Percentiles rank a stretch among this genome's conserved stretches.
These are phyloP conservation scores for Streptanthus diversifolius DNA, from an alignment of 345 rosid species.

Conservation along the genomic window DNA sequence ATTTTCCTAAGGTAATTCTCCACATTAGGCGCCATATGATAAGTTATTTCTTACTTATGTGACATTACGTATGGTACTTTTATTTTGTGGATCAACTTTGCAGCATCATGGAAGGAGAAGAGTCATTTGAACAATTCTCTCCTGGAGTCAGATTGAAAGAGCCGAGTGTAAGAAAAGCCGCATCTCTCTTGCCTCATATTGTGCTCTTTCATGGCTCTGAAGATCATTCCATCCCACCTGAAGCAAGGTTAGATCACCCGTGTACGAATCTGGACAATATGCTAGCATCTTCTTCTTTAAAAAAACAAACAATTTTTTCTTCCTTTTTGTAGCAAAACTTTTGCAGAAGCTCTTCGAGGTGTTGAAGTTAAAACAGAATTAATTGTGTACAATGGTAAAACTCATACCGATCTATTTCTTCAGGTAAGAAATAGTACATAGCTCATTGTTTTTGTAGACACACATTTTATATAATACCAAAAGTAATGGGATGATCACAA, in stretches of 20 bases:
- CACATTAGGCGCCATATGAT: not conserved
- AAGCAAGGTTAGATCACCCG: conserved; percentile 70
- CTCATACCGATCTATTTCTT: conserved; percentile 91
- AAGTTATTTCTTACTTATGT: not conserved
- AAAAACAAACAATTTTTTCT: not conserved
- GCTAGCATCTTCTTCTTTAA: not conserved
- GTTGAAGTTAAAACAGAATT: conserved; percentile 60
- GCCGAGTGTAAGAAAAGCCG: conserved; percentile 49
- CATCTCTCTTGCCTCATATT: conserved; percentile 62
- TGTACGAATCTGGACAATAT: not conserved
- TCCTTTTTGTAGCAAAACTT: conserved; percentile 52
- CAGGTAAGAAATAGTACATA: conserved; percentile 49
- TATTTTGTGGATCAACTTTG: not conserved
- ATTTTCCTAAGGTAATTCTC: conserved; percentile 62
- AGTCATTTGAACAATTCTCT: conserved; percentile 68
- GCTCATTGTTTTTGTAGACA: not conserved
- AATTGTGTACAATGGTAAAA: conserved; percentile 66
- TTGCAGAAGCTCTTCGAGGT: conserved; percentile 54
- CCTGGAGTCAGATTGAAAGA: conserved; percentile 70
- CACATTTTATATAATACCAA: not conserved
- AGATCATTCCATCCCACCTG: conserved; percentile 80
- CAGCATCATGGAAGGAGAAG: conserved; percentile 98
- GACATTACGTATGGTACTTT: not conserved
- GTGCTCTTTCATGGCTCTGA: conserved; percentile 85
- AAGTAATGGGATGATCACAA: not conserved